Conservation (phyloP, 2,329 filamentous ascomycete genomes). For the Orbilia javanica region DNA sequence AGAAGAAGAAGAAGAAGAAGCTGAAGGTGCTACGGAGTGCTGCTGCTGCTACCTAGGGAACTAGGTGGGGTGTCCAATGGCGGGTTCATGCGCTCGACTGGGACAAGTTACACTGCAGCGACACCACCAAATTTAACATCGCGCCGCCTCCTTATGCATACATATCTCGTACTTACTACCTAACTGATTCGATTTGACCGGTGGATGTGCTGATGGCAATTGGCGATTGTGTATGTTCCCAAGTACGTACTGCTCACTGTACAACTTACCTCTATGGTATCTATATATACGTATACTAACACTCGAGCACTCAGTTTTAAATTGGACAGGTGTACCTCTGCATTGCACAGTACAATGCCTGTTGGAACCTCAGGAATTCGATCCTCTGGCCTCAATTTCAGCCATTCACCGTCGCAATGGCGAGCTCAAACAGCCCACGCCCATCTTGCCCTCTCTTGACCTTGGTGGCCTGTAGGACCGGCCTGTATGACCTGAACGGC, state of each 20-base stretch:
- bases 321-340: not conserved
- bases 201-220: not conserved
- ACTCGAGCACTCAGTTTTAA: too few relatives aligned
- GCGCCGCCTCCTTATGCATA: not conserved
- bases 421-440: not conserved
- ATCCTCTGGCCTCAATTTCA: not conserved
- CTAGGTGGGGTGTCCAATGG: too few relatives aligned
- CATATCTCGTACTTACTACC: too few relatives aligned
- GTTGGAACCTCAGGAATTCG: too few relatives aligned
- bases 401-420: constrained; percentile 2
- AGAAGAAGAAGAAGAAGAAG: too few relatives aligned
- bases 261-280: too few relatives aligned
- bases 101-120: not conserved
- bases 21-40: not conserved
- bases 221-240: not conserved
- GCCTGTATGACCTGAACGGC: not conserved
- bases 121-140: not conserved
- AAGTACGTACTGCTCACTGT: too few relatives aligned
- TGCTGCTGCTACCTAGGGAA: too few relatives aligned
- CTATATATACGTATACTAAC: too few relatives aligned
- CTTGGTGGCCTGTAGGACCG: not conserved
- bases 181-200: too few relatives aligned
- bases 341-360: too few relatives aligned
- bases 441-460: not conserved
- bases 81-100: too few relatives aligned